Conservation (phyloP, 2,329 filamentous ascomycete genomes). For the Cercospora nicotianae region DNA sequence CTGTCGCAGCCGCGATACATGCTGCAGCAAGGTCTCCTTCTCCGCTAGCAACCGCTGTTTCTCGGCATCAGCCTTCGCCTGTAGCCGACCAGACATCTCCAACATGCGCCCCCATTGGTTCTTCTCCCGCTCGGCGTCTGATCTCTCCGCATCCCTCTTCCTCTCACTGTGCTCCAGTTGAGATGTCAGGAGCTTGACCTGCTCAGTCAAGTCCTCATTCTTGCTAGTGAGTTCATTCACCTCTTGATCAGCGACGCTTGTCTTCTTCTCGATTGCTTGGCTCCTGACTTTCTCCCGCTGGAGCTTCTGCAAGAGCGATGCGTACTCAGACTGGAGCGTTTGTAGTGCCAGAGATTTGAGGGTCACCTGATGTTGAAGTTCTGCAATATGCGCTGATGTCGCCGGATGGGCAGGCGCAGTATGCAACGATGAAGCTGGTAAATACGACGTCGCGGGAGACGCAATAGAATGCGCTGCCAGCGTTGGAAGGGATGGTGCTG, state of each 20-base stretch:
- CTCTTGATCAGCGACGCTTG: constrained; percentile 52
- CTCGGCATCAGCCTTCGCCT: constrained; percentile 47
- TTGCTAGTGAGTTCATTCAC: constrained; percentile 55
- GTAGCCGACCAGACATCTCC: constrained; percentile 51
- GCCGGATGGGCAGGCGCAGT: constrained; percentile 31
- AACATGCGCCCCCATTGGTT: constrained; percentile 54
- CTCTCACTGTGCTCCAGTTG: constrained; percentile 52
- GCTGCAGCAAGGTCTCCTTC: constrained; percentile 36
- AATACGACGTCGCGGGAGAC: constrained; percentile 32
- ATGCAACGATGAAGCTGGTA: constrained; percentile 29
- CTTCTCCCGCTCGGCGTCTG: constrained; percentile 46
- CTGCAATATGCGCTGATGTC: constrained; percentile 45
- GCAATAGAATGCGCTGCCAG: constrained; percentile 21
- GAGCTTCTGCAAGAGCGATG: constrained; percentile 53
- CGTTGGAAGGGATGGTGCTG: constrained; percentile 23
- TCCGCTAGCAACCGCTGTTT: constrained; percentile 46
- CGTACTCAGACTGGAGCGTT: constrained; percentile 56
- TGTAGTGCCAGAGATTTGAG: constrained; percentile 55
- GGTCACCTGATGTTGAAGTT: constrained; percentile 56
- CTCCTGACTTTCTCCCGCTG: constrained; percentile 53
- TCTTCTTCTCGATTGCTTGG: constrained; percentile 53
- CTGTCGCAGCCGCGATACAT: constrained; percentile 9
- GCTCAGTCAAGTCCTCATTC: constrained; percentile 50
- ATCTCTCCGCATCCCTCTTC: constrained; percentile 50
- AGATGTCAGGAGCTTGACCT: constrained; percentile 50